Evolutionary conservation across 2,329 filamentous ascomycete genomes (phyloP), one percentile per base, ranked within the genome.

Genomic region (Xylaria digitata): DNA sequence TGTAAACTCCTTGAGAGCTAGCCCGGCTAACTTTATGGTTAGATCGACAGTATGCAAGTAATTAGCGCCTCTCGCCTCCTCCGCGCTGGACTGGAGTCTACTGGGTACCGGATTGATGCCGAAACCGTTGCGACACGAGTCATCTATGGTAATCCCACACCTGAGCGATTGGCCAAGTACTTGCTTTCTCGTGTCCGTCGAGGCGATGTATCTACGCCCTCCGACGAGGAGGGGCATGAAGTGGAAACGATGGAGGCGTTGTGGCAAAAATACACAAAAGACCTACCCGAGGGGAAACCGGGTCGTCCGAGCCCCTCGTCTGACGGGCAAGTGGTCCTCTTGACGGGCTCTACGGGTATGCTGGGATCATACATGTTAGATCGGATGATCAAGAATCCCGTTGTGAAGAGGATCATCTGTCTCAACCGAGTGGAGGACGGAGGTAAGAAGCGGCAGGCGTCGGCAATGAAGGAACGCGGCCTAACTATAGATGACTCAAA

Each of bases 281-380:
- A 78, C 58, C 70, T 81, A 23, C 76, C 73, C 3, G 56, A 63
- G 9, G 70, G 71, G 1, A 65, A 43, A 8, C 42, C 55, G 48
- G 63, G 71, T 50, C 78, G 78, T 55, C 74, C 76, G 5, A 61
- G 75, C 1, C 75, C 79, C 1, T 63, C 66, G 0, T 74, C 77
- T 37, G 73, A 79, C 0, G 77, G 77, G 46, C 78, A 84, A 60
- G 80, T 76, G 3, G 78, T 85, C 6, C 57, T 83, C 7, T 67
- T 86, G 21, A 86, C 83, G 0, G 85, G 83, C 15, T 82, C 80
- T 4, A 86, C 84, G 0, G 84, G 84, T 7, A 82, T 80, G 4
- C 69, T 86, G 19, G 84, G 84, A 0, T 81, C 78, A 3, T 84
- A 85, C 70, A 75, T 86, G 45, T 76, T 86, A 2, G 75, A 83